A percentile compares a stretch with the other conserved stretches of the same genome.
Conservation (phyloP, 1,284 basidiomycete species). For the Rhodotorula sp. region DNA sequence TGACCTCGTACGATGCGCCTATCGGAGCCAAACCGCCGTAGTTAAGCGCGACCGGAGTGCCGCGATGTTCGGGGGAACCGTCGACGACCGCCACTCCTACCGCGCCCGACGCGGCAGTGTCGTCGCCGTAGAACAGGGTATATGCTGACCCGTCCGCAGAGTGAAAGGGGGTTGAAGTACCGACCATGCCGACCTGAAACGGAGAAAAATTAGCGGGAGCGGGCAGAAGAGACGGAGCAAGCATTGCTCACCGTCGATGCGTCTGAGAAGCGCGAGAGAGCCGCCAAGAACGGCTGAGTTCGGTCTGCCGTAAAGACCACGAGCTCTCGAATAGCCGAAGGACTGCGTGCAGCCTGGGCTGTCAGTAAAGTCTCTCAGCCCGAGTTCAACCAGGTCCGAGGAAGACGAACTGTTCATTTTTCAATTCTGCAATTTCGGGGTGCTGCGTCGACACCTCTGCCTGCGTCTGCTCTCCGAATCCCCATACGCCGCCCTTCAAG, state of each 20-base stretch:
- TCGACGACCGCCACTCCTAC: slow-evolving; percentile 33
- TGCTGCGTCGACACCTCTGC: background rate
- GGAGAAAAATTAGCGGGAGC: background rate
- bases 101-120: slow-evolving; percentile 15
- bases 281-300: slow-evolving; percentile 27
- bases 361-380: too few species aligned
- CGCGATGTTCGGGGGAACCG: background rate
- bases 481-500: slow-evolving; percentile 34
- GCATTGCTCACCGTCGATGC: slow-evolving; percentile 11
- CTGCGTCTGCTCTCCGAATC: slow-evolving; percentile 23
- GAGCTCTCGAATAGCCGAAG: slow-evolving; percentile 22
- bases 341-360: background rate
- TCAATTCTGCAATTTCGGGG: slow-evolving; percentile 11
- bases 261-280: slow-evolving; percentile 11
- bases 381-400: background rate
- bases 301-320: slow-evolving; percentile 37
- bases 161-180: slow-evolving; percentile 38
- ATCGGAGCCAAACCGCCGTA: slow-evolving; percentile 24
- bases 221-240: background rate
- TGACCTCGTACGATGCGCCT: slow-evolving; percentile 21
- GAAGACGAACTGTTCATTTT: slow-evolving; percentile 16
- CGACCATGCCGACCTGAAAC: slow-evolving; percentile 28
- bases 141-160: slow-evolving; percentile 14
- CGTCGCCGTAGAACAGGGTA: slow-evolving; percentile 22
- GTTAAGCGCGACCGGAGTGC: background rate